Evolutionary conservation across 106 monocot species (phyloP).

Genomic region (Dactylorhiza incarnata): DNA sequence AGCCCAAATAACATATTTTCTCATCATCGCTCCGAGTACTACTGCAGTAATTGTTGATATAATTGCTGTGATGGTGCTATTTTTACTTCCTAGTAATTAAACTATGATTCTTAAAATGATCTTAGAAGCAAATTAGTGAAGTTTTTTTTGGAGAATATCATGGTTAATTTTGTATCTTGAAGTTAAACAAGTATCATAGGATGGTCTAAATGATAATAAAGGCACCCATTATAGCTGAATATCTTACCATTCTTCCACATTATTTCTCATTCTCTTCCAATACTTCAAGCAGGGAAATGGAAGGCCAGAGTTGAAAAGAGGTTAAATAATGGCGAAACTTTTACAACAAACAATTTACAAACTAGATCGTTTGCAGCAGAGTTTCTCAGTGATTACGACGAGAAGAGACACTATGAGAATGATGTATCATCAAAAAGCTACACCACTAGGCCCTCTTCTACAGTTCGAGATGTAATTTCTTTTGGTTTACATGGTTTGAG

Average conservation of each 20-base stretch:
- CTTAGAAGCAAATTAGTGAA: not conserved
- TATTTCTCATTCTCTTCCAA: not conserved
- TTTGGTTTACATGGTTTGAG: not conserved
- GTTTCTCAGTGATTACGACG: not conserved
- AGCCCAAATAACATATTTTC: too few species aligned
- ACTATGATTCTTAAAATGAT: not conserved
- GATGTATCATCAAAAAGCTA: not conserved
- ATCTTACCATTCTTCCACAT: not conserved
- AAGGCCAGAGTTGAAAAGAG: slow-evolving; percentile 1
- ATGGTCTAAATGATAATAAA: not conserved
- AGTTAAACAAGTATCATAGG: not conserved
- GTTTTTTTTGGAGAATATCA: not conserved
- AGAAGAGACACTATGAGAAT: not conserved
- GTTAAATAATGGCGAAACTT: not conserved
- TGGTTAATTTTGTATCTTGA: not conserved
- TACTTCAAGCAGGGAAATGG: slow-evolving; percentile 4
- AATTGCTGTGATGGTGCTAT: not conserved
- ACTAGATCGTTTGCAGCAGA: not conserved
- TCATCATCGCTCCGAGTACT: too few species aligned
- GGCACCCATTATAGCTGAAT: not conserved
- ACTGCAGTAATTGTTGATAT: too few species aligned
- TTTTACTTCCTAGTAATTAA: not conserved
- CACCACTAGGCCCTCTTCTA: not conserved
- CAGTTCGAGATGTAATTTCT: not conserved
- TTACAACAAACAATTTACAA: not conserved